A percentile compares a stretch with the other conserved stretches of the same genome.
Evolutionary conservation across 2,329 filamentous ascomycete species (phyloP).

Genomic region (Curvularia sp.): DNA sequence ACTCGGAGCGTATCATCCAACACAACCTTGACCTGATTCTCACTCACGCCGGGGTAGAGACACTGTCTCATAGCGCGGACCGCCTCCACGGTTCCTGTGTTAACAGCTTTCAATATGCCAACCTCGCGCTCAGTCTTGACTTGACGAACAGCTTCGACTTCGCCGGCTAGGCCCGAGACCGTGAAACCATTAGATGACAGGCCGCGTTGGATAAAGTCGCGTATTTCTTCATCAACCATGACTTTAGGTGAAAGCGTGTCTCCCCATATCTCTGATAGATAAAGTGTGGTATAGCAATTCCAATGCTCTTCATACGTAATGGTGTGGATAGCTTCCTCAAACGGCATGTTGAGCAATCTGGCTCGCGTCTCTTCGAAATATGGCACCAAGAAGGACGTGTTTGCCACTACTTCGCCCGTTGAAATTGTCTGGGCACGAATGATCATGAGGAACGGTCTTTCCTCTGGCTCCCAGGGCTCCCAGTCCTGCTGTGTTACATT

Average conservation of each 20-base stretch:
- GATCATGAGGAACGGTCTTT: slow-evolving; percentile 69
- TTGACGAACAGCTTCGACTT: slow-evolving; percentile 66
- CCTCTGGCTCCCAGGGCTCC: slow-evolving; percentile 71
- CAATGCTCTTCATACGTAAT: slow-evolving; percentile 70
- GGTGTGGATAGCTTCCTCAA: slow-evolving; percentile 59
- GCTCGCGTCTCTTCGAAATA: slow-evolving; percentile 68
- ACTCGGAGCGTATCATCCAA: slow-evolving; percentile 64
- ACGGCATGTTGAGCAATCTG: slow-evolving; percentile 65
- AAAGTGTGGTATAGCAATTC: slow-evolving; percentile 67
- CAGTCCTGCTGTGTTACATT: slow-evolving; percentile 68
- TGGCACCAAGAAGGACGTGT: slow-evolving; percentile 66
- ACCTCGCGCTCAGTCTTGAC: slow-evolving; percentile 65
- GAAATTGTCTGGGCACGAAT: slow-evolving; percentile 57
- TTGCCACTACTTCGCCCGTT: slow-evolving; percentile 57
- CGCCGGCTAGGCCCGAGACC: slow-evolving; percentile 62
- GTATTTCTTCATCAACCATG: slow-evolving; percentile 71
- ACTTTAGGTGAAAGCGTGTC: slow-evolving; percentile 50
- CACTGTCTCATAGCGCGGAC: slow-evolving; percentile 65
- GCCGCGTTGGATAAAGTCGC: slow-evolving; percentile 68
- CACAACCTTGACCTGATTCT: slow-evolving; percentile 64
- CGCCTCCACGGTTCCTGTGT: slow-evolving; percentile 68
- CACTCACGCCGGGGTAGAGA: slow-evolving; percentile 64
- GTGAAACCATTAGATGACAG: slow-evolving; percentile 62
- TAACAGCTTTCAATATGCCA: slow-evolving; percentile 66
- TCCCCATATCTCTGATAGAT: slow-evolving; percentile 50